Base-by-base conservation (phyloP, 352 stramenopile species). In the Plasmopara viticola region DNA sequence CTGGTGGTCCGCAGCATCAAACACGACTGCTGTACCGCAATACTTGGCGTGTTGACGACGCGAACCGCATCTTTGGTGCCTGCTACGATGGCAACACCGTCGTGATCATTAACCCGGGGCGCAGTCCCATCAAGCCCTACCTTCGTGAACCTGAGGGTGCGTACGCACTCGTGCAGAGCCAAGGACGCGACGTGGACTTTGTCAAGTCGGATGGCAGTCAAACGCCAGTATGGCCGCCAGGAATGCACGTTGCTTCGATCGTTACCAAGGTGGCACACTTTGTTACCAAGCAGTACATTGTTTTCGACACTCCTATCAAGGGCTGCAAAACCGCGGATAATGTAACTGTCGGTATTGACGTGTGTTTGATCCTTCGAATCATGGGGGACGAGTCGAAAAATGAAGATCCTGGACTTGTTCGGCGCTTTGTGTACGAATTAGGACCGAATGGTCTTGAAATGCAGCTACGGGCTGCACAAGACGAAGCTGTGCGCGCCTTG, bases 391-490 rank as follows among this genome's bases (percentile, higher is more conserved):
- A 70, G 43, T 58, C 58, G n/a, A 86, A 86, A 33, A 82, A 78
- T 12, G 87, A 96, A 63, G 78, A 96, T 56, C 84, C 85, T 0
- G 58, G 68, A 13, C 70, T 95, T 30, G 87, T 96, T 14, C 83
- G 81, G 5, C 84, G 77, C 14, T 96, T 96, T 50, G 84, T 95
- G 5, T 94, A 95, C 62, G 83, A 95, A 55, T 64, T 95, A 9
- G 87, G 82, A 1, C 73, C 86, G 0, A 81, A 86, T 45, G 84
- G 86, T 3, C 74, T 96, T 14, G 83, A 95, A 47, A 72, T 87
- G 29, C 87, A 95, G 62, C 70, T 96, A 1, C 72, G 74, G 6
- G 81, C 82, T 5, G 84, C 84, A 0, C 76, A 94, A 54, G 86
- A 91, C 53, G 77, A 95, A 64, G 20, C 20, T 25, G 20, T 25